A percentile compares a stretch with the other conserved stretches of the same genome.
Evolutionary conservation across 2,329 filamentous ascomycete genomes (phyloP).

Genomic region (Huntiella omanensis): DNA sequence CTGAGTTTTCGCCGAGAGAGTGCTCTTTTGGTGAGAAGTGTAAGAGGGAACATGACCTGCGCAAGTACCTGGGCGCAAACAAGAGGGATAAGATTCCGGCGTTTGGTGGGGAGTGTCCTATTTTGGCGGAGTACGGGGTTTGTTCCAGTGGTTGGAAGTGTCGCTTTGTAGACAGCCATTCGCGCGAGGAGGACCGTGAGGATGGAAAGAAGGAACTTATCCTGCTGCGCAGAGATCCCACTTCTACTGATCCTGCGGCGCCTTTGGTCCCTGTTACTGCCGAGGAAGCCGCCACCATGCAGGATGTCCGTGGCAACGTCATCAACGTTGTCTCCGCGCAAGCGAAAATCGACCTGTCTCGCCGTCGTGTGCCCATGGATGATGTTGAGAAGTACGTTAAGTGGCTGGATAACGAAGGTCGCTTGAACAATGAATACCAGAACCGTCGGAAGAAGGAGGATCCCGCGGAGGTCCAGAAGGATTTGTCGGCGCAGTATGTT

Average conservation of each 20-base stretch:
- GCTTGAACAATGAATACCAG: conserved; percentile 21
- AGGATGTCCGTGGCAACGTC: conserved; percentile 42
- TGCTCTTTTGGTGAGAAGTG: conserved; percentile 70
- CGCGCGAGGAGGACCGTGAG: conserved; percentile 54
- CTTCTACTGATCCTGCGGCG: not conserved
- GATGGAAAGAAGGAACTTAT: conserved; percentile 73
- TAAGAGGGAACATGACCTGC: conserved; percentile 64
- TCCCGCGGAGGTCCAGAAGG: conserved; percentile 31
- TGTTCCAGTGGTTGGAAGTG: conserved; percentile 89
- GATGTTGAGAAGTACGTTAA: conserved; percentile 57
- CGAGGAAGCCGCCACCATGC: conserved; percentile 21
- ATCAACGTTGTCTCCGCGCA: conserved; percentile 55
- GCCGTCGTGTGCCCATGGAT: conserved; percentile 49
- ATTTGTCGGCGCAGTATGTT: conserved; percentile 62
- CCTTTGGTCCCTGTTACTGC: conserved; percentile 18
- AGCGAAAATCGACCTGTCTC: conserved; percentile 56
- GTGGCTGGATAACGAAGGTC: conserved; percentile 53
- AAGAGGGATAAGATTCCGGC: conserved; percentile 65
- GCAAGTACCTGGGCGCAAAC: conserved; percentile 57
- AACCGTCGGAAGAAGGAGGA: conserved; percentile 24
- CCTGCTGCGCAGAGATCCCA: conserved; percentile 28
- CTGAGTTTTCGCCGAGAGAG: conserved; percentile 64
- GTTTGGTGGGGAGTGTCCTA: conserved; percentile 60
- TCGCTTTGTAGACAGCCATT: conserved; percentile 75
- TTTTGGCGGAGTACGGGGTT: conserved; percentile 56